A percentile compares a stretch with the other conserved stretches of the same genome.
Conservation (phyloP, 495 filamentous ascomycete genomes). For the Aspergillus diversus region DNA sequence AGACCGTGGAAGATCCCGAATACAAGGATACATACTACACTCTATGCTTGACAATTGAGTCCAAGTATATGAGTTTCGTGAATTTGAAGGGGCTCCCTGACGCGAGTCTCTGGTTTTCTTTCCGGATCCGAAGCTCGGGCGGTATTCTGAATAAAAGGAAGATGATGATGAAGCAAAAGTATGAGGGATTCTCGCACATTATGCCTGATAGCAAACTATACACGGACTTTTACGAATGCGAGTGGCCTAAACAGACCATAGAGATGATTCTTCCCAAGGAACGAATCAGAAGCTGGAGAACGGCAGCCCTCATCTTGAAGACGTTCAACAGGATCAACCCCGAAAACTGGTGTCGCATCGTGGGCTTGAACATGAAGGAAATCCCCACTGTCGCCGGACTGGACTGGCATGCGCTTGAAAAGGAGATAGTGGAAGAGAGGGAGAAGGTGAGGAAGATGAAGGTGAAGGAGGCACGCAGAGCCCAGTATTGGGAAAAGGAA, state of each 20-base stretch:
- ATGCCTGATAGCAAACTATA: conserved; percentile 24
- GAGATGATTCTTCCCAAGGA: conserved; percentile 30
- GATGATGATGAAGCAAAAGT: conserved; percentile 23
- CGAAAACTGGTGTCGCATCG: conserved; percentile 30
- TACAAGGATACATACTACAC: conserved; percentile 17
- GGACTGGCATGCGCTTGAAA: conserved; percentile 28
- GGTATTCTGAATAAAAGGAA: conserved; percentile 21
- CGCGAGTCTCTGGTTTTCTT: conserved; percentile 32
- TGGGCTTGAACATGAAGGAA: conserved; percentile 17
- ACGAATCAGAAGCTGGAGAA: conserved; percentile 32
- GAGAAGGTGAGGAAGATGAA: conserved; percentile 11
- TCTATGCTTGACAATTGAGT: conserved; percentile 19
- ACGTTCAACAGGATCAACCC: conserved; percentile 32
- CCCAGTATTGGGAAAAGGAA: not conserved
- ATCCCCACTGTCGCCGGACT: conserved; percentile 26
- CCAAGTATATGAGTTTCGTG: conserved; percentile 27
- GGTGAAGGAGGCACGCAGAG: conserved; percentile 4
- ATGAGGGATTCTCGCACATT: conserved; percentile 23
- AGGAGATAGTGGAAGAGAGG: conserved; percentile 9
- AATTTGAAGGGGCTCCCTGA: conserved; percentile 36
- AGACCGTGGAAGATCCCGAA: conserved; percentile 25
- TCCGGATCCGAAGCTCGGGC: conserved; percentile 21
- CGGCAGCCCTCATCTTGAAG: conserved; percentile 36
- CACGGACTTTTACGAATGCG: conserved; percentile 23
- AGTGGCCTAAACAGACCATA: conserved; percentile 23